Conservation (phyloP, 1,284 basidiomycete species). For the Inonotus obliquus region DNA sequence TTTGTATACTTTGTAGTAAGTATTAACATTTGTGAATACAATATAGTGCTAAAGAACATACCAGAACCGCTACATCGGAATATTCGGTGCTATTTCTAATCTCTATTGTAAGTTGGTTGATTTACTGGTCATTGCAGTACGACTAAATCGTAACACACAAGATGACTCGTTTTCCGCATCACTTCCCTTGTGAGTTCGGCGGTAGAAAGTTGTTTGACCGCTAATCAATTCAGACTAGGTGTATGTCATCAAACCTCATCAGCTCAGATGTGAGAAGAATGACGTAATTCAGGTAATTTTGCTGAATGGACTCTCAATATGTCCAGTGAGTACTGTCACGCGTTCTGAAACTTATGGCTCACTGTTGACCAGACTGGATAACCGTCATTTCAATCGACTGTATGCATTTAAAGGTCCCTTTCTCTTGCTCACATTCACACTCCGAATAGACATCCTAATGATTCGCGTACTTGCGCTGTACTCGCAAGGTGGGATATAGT, state of each 20-base stretch:
- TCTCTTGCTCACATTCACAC: neutral
- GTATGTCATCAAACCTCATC: no score
- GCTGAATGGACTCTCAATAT: neutral
- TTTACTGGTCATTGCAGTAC: no score
- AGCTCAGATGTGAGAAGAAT: neutral
- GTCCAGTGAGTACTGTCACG: neutral
- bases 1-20: constrained; percentile 6
- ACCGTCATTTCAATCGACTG: neutral
- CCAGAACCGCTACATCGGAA: constrained; percentile 5
- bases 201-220: neutral
- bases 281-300: neutral
- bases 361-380: neutral
- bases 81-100: neutral
- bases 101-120: no score
- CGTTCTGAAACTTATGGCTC: neutral
- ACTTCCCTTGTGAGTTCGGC: neutral
- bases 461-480: constrained; percentile 10
- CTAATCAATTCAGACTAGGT: no score
- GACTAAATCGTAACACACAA: no score
- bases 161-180: neutral
- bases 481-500: neutral
- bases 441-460: constrained; percentile 7
- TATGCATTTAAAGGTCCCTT: neutral
- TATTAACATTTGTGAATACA: neutral
- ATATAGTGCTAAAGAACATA: neutral